phyloP scores from a whole-genome alignment of 768 basidiomycete species.

The Hemileccinum rubropunctum region DNA sequence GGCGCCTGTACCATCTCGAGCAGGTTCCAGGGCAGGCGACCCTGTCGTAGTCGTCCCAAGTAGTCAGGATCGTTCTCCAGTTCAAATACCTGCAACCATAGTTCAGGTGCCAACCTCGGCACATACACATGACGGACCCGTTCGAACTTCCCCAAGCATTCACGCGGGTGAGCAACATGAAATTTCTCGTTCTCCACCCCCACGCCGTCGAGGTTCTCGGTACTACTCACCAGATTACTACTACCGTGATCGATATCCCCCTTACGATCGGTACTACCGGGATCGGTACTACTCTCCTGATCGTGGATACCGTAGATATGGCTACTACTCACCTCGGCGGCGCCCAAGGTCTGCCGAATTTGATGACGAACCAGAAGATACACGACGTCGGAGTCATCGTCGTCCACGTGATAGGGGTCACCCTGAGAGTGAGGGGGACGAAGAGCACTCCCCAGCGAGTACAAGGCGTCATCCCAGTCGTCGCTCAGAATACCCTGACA shows the following conservation, averaged over 20 bases:
- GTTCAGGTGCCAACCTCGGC: slow-evolving; percentile 12
- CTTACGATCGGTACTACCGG: slow-evolving; percentile 13
- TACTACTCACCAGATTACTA: slow-evolving; percentile 20
- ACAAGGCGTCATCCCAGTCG: slow-evolving; percentile 13
- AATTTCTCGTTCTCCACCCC: slow-evolving; percentile 7
- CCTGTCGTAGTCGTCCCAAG: slow-evolving; percentile 16
- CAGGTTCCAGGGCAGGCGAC: slow-evolving; percentile 14
- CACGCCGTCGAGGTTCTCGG: slow-evolving; percentile 19
- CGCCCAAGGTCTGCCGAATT: neutral
- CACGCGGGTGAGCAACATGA: slow-evolving; percentile 14
- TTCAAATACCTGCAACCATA: slow-evolving; percentile 18
- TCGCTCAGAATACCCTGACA: slow-evolving; percentile 11
- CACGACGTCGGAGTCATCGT: slow-evolving; percentile 1
- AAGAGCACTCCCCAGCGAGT: slow-evolving; percentile 11
- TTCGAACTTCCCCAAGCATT: slow-evolving; percentile 25
- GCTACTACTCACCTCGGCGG: slow-evolving; percentile 12
- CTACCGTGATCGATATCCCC: neutral
- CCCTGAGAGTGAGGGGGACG: neutral
- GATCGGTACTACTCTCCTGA: slow-evolving; percentile 18
- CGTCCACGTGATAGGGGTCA: neutral
- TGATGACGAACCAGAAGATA: slow-evolving; percentile 7
- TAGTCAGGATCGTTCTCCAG: slow-evolving; percentile 22
- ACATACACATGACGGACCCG: slow-evolving; percentile 7
- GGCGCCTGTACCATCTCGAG: slow-evolving; percentile 16
- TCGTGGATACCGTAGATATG: slow-evolving; percentile 11